Conservation (phyloP, 2,329 filamentous ascomycete species). For the Pseudogymnoascus sp. region DNA sequence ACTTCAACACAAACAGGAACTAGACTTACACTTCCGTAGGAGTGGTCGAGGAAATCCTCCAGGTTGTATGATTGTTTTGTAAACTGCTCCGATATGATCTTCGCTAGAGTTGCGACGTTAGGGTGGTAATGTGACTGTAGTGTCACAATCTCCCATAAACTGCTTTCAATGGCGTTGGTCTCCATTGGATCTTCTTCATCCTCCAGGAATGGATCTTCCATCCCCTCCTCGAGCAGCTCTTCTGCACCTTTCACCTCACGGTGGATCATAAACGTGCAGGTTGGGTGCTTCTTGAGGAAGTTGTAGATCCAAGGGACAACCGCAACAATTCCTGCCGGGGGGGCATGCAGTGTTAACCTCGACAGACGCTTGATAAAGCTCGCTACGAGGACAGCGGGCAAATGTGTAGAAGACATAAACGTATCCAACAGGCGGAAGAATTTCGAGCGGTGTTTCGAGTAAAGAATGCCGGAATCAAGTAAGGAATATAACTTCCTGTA, state of each 20-base stretch:
- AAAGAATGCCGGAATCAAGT: conserved; percentile 74
- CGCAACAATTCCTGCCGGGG: conserved; percentile 80
- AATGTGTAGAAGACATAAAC: conserved; percentile 83
- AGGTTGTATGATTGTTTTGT: conserved; percentile 91
- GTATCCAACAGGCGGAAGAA: conserved; percentile 90
- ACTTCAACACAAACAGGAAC: not conserved
- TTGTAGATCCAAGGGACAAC: conserved; percentile 95
- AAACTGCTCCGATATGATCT: conserved; percentile 93
- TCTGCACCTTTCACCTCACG: conserved; percentile 55
- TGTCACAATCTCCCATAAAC: conserved; percentile 89
- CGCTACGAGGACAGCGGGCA: conserved; percentile 82
- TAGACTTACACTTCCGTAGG: conserved; percentile 65
- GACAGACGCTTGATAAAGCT: conserved; percentile 95
- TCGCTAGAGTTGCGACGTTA: conserved; percentile 87
- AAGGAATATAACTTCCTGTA: conserved; percentile 91
- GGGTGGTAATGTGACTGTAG: conserved; percentile 92
- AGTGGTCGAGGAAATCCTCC: conserved; percentile 96
- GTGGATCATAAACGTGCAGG: conserved; percentile 94
- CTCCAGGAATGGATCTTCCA: conserved; percentile 67
- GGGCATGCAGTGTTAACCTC: conserved; percentile 74
- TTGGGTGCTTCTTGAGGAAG: conserved; percentile 78
- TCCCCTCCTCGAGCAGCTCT: conserved; percentile 50
- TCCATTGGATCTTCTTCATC: conserved; percentile 74
- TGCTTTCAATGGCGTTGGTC: conserved; percentile 82
- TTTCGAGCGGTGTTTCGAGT: conserved; percentile 87